Conservation (phyloP, 2,329 filamentous ascomycete species). For the Phialophora expanda region DNA sequence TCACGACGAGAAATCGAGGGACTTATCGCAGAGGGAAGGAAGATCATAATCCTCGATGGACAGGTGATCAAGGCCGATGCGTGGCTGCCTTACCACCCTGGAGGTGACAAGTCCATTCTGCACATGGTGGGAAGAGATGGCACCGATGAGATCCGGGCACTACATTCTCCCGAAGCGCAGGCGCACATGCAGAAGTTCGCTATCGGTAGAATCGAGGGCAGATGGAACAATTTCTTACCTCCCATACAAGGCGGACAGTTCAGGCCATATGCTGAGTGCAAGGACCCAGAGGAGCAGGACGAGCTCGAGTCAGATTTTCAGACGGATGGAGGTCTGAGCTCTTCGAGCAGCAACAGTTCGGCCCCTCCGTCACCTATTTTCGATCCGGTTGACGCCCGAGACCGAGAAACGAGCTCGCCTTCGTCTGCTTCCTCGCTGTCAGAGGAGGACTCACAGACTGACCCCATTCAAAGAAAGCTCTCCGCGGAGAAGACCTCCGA, state of each 20-base stretch:
- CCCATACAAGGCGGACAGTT: conserved; percentile 90
- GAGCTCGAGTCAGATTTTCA: conserved; percentile 44
- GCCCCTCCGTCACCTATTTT: conserved; percentile 69
- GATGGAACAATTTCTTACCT: conserved; percentile 85
- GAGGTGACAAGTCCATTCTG: conserved; percentile 85
- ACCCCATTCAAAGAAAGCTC: conserved; percentile 30
- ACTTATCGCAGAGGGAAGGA: conserved; percentile 79
- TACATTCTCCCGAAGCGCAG: conserved; percentile 81
- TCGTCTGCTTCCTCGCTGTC: conserved; percentile 64
- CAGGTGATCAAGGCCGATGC: conserved; percentile 85
- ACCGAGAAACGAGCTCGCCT: conserved; percentile 41
- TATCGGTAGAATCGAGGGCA: conserved; percentile 79
- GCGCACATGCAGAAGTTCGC: conserved; percentile 79
- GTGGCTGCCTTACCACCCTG: conserved; percentile 89
- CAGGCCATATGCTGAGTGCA: conserved; percentile 44
- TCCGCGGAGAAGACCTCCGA: conserved; percentile 30
- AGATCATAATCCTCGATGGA: conserved; percentile 79
- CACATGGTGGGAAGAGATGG: conserved; percentile 95
- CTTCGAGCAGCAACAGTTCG: conserved; percentile 33
- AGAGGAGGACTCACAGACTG: conserved; percentile 44
- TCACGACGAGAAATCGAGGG: conserved; percentile 73
- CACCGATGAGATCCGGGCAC: conserved; percentile 86
- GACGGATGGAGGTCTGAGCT: conserved; percentile 31
- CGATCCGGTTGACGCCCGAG: conserved; percentile 60
- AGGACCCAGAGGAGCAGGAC: conserved; percentile 48